phyloP scores from a whole-genome alignment of 2,329 filamentous ascomycete genomes.

The Coleophoma cylindrospora region DNA sequence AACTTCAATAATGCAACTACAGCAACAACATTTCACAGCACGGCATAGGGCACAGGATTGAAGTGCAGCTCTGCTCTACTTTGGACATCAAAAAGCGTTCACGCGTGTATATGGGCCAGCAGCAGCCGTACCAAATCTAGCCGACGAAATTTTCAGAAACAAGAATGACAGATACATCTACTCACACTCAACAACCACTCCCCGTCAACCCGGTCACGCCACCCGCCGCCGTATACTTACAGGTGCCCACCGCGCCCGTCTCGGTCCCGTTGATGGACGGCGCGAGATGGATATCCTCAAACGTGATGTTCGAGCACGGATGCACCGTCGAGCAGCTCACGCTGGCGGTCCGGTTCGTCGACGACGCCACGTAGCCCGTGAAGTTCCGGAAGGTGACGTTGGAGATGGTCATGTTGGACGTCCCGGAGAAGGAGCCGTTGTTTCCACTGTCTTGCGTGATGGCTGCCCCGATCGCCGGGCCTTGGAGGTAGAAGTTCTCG shows the following conservation, averaged over 20 bases:
- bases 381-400: conserved; percentile 47
- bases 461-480: conserved; percentile 34
- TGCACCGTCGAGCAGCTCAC: conserved; percentile 42
- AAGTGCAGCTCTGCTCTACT: no score
- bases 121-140: no score
- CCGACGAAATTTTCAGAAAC: no score
- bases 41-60: no score
- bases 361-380: conserved; percentile 37
- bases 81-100: no score
- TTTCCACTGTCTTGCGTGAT: conserved; percentile 45
- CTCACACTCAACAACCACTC: not conserved
- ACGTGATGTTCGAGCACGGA: conserved; percentile 45
- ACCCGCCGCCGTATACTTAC: conserved; percentile 14
- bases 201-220: conserved; percentile 17
- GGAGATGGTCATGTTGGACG: conserved; percentile 43
- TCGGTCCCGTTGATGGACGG: conserved; percentile 5
- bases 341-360: conserved; percentile 26
- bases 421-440: conserved; percentile 42
- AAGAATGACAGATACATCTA: no score
- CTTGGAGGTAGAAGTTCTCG: conserved; percentile 43
- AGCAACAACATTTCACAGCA: no score
- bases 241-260: conserved; percentile 15
- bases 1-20: no score
- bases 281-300: conserved; percentile 31
- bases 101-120: no score